These are phyloP conservation scores for Przewalskia tangutica DNA, from an alignment of 257 asterid species.

Conservation along the genomic window DNA sequence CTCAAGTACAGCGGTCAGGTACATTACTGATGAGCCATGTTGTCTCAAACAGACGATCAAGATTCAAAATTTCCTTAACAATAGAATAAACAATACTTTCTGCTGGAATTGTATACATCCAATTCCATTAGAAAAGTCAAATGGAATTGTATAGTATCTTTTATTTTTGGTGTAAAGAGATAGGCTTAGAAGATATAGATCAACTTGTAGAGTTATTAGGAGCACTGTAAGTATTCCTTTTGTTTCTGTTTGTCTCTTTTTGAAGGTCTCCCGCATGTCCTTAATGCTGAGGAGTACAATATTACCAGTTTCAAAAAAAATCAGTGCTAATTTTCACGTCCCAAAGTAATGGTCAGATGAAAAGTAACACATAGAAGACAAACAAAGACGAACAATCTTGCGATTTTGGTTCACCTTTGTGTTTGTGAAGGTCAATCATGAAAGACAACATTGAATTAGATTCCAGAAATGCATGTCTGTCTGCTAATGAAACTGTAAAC, in stretches of 20 bases:
- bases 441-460: background rate
- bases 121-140: no score
- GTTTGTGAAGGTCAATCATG: background rate
- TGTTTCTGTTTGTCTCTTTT: no score
- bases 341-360: background rate
- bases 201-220: no score
- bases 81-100: background rate
- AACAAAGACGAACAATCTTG: background rate
- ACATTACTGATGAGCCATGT: background rate
- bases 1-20: background rate
- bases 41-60: background rate
- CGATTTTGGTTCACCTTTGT: background rate
- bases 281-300: no score
- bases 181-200: no score
- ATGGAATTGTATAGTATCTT: no score
- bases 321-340: background rate
- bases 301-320: no score
- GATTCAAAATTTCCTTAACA: background rate
- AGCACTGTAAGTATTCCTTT: no score
- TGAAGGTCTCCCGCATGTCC: no score
- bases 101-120: background rate
- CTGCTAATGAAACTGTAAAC: background rate
- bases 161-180: no score
- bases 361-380: background rate
- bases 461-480: background rate